Evolutionary conservation across 768 basidiomycete species (phyloP), one percentile per base, ranked within the genome.

Genomic region (Candolleomyces efflorescens): DNA sequence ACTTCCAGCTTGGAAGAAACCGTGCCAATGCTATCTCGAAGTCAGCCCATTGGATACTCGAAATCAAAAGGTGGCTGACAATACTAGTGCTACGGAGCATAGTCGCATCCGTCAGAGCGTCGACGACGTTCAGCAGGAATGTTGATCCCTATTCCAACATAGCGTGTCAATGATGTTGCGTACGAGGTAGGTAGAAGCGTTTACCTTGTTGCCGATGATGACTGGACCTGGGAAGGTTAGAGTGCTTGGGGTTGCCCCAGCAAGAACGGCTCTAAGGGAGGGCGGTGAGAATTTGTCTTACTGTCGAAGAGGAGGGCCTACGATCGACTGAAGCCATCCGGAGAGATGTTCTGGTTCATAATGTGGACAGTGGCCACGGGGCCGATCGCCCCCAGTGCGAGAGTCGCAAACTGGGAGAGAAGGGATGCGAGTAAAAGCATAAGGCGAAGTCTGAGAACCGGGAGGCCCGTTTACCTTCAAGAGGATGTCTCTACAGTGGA

Each of bases 21-120:
- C 76, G 59, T 78, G 75, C 76, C 76, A 78, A 62, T 78, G 77
- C 82, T 83, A 43, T 23, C 61, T 11, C n/a, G 15, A 43, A 23
- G 15, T 46, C 13, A 26, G 17, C 23, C n/a, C 15, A 46, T 18
- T 24, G 13, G 18, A 18, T 38, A 18, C 10, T 23, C 3, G 20
- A 27, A 36, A 13, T 38, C 3, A 32, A 15, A 15, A 46, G 24
- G 17, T 10, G 10, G 60, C 77, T 54, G 56, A 82, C 82, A 47
- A 84, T 76, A 27, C 74, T 78, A 17, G 83, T 83, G 9, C 68
- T 70, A 46, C 71, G 71, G 17, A 76, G 60, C 82, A 84, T 81
- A 0, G 75, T 69, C 0, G 71, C 67, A 51, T 86, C 82, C 0
- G 68, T 71, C n/a, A 85, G 72, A 6, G 64, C 32, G 57, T 82